Base-by-base conservation (phyloP, 805 yeast genomes). In the Candida hungchunana region DNA sequence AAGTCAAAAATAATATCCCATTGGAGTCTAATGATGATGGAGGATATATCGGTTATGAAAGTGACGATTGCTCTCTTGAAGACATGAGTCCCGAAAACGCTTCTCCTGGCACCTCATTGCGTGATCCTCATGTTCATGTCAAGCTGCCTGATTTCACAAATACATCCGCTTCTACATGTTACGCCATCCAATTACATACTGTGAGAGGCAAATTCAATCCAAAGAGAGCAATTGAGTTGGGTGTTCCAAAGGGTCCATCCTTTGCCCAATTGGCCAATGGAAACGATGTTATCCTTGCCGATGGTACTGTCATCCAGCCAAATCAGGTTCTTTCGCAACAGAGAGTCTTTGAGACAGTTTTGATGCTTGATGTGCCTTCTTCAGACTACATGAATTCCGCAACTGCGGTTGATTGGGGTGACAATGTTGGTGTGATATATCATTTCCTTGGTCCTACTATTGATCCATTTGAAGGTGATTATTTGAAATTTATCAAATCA, bases 141-240 rank as follows among this genome's bases (percentile, higher is more conserved):
- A 54, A 57, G 12, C 50, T 64, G 6, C 70, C 70, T 11, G 40
- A 38, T 1, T 23, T 38, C 5, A 32, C 47, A 4, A 47, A 44
- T 15, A 36, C 49, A 10, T 18, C 37, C 3, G 19, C 40, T 12
- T 67, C 93, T 0, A 69, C 87, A 4, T 77, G 72, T 48, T 89
- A 82, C 55, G 67, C 85, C n/a, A 64, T 90, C 6, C 69, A 75
- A 18, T 74, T 85, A 28, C 62, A 73, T 27, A 77, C 88, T 0
- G 65, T 74, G 0, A 66, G 96, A 50, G 97, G 98, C 0, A 81
- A 72, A 51, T 93, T 93, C 52, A 64, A 76, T 39, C 74, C 75
- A 0, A 62, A 66, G 7, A 77, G 69, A 50, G 97, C 97, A 2
- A 63, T 58, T 16, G 73, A 64, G 29, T 60, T 88, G 15, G 88